phyloP scores from a whole-genome alignment of 2,329 filamentous ascomycete genomes.

The Didymella arachidicola region DNA sequence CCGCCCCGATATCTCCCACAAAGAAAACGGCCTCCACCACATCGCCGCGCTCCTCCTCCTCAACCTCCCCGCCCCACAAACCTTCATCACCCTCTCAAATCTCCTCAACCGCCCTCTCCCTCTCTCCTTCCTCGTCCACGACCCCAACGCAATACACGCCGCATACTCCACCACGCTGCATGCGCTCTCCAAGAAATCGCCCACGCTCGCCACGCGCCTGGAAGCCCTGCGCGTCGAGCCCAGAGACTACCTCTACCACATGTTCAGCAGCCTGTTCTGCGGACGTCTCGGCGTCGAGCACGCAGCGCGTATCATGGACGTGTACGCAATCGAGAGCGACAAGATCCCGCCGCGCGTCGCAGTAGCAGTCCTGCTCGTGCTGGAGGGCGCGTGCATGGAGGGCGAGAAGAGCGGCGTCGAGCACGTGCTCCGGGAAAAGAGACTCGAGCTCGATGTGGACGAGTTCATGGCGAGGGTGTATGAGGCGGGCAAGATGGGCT shows the following conservation, averaged over 20 bases:
- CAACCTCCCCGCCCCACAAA: conserved; percentile 69
- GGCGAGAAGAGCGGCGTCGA: conserved; percentile 47
- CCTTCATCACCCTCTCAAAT: conserved; percentile 78
- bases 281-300: conserved; percentile 72
- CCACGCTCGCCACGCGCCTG: conserved; percentile 69
- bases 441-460: conserved; percentile 33
- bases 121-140: conserved; percentile 76
- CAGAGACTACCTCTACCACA: conserved; percentile 62
- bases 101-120: conserved; percentile 78
- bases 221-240: conserved; percentile 54
- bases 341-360: conserved; percentile 73
- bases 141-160: conserved; percentile 71
- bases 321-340: conserved; percentile 84
- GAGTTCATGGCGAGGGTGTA: conserved; percentile 47
- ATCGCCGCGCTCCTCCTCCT: conserved; percentile 77
- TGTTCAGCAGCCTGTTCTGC: conserved; percentile 70
- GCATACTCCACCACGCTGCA: conserved; percentile 74
- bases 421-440: conserved; percentile 25
- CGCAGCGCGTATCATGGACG: conserved; percentile 78
- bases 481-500: conserved; percentile 43
- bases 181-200: conserved; percentile 70
- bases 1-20: conserved; percentile 79
- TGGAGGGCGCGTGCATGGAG: conserved; percentile 56
- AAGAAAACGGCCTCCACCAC: conserved; percentile 69
- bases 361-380: conserved; percentile 67